Evolutionary conservation across 257 asterid genomes (phyloP), one percentile per base, ranked within the genome.

Genomic region (Phtheirospermum japonicum): DNA sequence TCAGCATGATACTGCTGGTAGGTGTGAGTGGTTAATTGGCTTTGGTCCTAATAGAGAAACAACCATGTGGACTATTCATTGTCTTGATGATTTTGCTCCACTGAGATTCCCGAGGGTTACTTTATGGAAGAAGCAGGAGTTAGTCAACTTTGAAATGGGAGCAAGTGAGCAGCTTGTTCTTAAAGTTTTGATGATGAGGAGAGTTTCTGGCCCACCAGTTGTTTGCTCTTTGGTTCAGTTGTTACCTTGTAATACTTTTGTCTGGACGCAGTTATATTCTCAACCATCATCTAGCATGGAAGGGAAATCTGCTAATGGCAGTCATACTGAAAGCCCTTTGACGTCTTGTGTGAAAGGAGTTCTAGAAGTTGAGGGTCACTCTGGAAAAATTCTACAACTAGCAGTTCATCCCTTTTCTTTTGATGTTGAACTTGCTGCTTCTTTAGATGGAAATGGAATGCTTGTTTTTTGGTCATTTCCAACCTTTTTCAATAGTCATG

Each of bases 61-160:
- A 74, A 73, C 87, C 26, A 70, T 85, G 69, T 92, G 99, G 97
- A 82, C 96, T 62, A 70, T 87, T 65, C 96, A 93, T 57, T 89
- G 96, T 79, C 97, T 93, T 70, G 99, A 93, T 79, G 95, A 85
- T 72, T 78, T 77, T 80, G 80, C 91, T 75, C 96, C 97, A n/a
- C 73, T 79, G 65, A 85, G 99, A 80, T 82, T 82, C 68, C 99
- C 97, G 12, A 85, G 99, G 85, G 81, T 89, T 70, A 85, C 86
- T 17, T 71, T 85, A 77, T 89, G 96, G 94, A 87, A 93, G 80
- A 79, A 78, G 67, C 83, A 80, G 65, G 86, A 87, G 57, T 64
- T 75, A 48, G 52, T 20, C 61, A 39, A 71, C 71, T 69, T 77
- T 75, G 78, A 71, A 49, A 59, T 59, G 75, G 83, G 76, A 70